Percentiles rank a stretch among this genome's conserved stretches.
These are phyloP conservation scores for Paralagenidium karlingii DNA, from an alignment of 352 stramenopile species.

Conservation along the genomic window DNA sequence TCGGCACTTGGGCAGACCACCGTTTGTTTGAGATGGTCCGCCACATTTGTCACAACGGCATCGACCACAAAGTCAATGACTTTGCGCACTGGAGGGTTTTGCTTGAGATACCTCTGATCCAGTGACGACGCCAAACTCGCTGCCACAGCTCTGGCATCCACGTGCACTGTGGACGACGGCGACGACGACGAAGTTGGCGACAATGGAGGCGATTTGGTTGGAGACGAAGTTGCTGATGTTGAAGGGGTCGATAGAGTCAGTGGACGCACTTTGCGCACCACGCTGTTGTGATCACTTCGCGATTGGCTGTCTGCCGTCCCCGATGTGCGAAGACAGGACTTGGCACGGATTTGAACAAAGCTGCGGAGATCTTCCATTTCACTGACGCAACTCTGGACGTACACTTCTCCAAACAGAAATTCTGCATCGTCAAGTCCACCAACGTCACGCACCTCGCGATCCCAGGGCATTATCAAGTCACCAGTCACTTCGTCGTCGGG, in stretches of 20 bases:
- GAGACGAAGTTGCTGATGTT: background rate
- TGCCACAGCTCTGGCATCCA: conserved; percentile 2
- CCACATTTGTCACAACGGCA: conserved; percentile 41
- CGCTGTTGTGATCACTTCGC: conserved; percentile 5
- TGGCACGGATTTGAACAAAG: conserved; percentile 36
- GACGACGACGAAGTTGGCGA: background rate
- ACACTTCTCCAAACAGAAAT: conserved; percentile 56
- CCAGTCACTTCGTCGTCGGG: background rate
- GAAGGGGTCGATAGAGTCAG: conserved; percentile 7
- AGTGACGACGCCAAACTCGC: conserved; percentile 22
- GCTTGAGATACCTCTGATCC: conserved; percentile 38
- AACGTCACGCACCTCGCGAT: conserved; percentile 2
- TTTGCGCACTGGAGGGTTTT: conserved; percentile 35
- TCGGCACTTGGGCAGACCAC: conserved; percentile 28
- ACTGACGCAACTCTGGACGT: conserved; percentile 46
- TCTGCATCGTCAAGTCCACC: conserved; percentile 5
- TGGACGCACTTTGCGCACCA: conserved; percentile 47
- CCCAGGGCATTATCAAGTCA: conserved; percentile 1
- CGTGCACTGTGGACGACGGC: background rate
- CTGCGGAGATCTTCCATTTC: conserved; percentile 41
- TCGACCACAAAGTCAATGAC: conserved; percentile 55
- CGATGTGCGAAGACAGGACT: conserved; percentile 13
- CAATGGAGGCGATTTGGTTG: conserved; percentile 1
- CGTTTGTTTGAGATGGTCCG: conserved; percentile 31
- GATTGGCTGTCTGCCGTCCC: conserved; percentile 3